phyloP scores from a whole-genome alignment of 306 rosid genomes.

The Prunus armeniaca region DNA sequence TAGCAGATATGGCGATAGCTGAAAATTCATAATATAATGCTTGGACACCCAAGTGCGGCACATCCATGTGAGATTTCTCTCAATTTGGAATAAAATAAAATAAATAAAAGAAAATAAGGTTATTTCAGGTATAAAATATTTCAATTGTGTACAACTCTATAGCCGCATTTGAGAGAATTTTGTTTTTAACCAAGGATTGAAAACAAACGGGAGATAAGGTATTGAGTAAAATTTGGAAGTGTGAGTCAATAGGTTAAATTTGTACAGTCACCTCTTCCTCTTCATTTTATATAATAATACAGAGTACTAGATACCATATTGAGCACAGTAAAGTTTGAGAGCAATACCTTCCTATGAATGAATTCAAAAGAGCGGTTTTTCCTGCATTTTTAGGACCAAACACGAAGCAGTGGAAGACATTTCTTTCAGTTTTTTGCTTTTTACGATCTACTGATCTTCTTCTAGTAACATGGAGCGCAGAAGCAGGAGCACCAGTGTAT shows the following conservation, averaged over 20 bases:
- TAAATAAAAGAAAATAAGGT: not conserved
- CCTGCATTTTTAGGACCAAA: slow-evolving; percentile 87
- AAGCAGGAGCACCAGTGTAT: slow-evolving; percentile 76
- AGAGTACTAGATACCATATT: slow-evolving; percentile 4
- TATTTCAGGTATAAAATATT: not conserved
- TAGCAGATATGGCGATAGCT: slow-evolving; percentile 2
- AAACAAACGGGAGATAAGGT: not conserved
- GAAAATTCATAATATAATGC: not conserved
- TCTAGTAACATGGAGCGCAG: slow-evolving; percentile 73
- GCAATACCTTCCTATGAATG: slow-evolving; percentile 76
- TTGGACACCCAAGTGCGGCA: not conserved
- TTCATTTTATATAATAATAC: not conserved
- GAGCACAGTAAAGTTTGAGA: slow-evolving; percentile 23
- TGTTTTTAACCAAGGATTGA: not conserved
- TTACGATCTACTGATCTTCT: slow-evolving; percentile 69
- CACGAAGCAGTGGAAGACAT: slow-evolving; percentile 82
- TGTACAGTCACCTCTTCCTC: not conserved
- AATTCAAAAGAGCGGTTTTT: slow-evolving; percentile 76
- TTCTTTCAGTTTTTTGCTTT: slow-evolving; percentile 71
- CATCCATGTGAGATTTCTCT: not conserved
- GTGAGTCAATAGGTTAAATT: not conserved
- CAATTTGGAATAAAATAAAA: not conserved
- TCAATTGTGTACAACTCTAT: not conserved
- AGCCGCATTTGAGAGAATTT: not conserved
- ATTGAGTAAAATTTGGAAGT: not conserved